phyloP scores from a whole-genome alignment of 2,329 filamentous ascomycete genomes.

The Botrytis pseudocinerea region DNA sequence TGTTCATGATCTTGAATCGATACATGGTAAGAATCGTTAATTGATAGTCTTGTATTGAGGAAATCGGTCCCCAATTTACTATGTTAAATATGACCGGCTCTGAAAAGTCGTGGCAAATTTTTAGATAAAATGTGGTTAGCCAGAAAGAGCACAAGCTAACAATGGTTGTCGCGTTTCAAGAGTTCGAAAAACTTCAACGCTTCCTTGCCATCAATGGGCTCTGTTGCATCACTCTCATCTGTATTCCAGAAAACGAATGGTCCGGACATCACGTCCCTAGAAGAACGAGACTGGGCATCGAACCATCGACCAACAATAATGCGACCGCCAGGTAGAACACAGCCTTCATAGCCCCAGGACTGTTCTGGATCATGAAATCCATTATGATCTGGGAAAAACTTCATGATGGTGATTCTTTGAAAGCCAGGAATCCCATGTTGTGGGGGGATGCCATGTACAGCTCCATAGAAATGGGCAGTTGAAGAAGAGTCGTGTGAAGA shows the following conservation, averaged over 20 bases:
- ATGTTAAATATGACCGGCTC: neutral
- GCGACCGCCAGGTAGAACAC: conserved; percentile 48
- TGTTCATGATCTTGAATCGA: neutral
- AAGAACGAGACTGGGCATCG: conserved; percentile 35
- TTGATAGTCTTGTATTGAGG: neutral
- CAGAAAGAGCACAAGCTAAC: neutral
- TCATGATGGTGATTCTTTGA: conserved; percentile 56
- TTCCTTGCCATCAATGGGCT: conserved; percentile 28
- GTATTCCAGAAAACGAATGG: conserved; percentile 44
- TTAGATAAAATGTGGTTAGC: neutral
- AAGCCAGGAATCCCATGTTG: conserved; percentile 54
- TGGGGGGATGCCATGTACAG: conserved; percentile 50
- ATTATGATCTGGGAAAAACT: conserved; percentile 42
- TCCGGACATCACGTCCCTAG: conserved; percentile 30
- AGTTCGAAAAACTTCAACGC: conserved; percentile 32
- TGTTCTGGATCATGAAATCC: conserved; percentile 35
- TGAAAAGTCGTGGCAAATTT: neutral
- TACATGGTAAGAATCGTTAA: neutral
- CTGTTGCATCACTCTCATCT: conserved; percentile 26
- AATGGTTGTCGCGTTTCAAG: neutral
- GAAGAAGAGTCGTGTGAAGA: conserved; percentile 43
- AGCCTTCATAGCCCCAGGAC: conserved; percentile 50
- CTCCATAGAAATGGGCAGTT: conserved; percentile 44
- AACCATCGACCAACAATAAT: conserved; percentile 54
- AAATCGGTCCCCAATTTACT: neutral